Evolutionary conservation across 345 rosid species (phyloP).

Genomic region (Hibiscus trionum): DNA sequence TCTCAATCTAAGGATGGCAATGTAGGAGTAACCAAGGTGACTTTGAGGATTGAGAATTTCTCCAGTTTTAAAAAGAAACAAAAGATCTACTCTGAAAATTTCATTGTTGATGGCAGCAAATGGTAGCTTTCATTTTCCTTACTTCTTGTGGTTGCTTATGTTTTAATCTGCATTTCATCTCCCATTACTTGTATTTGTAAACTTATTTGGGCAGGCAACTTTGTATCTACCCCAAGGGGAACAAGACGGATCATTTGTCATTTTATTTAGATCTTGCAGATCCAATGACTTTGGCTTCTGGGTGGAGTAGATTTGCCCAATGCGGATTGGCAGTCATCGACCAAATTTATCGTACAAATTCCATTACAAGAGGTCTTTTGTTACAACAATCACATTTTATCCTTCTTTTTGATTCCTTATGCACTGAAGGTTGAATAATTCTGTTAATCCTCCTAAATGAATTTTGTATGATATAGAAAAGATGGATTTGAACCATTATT

Average conservation of each 20-base stretch:
- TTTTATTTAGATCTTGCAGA: constrained; percentile 79
- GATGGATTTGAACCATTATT: too few relatives aligned
- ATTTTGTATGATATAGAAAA: too few relatives aligned
- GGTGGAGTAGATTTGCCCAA: constrained; percentile 83
- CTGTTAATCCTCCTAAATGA: too few relatives aligned
- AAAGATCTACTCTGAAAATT: constrained; percentile 16
- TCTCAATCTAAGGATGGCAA: not conserved
- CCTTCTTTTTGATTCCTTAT: too few relatives aligned
- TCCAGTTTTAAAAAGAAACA: constrained; percentile 21
- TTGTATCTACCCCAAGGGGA: constrained; percentile 63
- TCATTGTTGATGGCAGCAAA: too few relatives aligned
- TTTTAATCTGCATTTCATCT: too few relatives aligned
- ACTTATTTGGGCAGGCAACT: too few relatives aligned
- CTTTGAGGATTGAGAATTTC: constrained; percentile 36
- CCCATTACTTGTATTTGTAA: too few relatives aligned
- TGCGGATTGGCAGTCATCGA: constrained; percentile 66
- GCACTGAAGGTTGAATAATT: too few relatives aligned
- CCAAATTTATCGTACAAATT: constrained; percentile 44
- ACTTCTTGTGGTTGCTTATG: too few relatives aligned
- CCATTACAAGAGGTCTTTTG: constrained; percentile 6
- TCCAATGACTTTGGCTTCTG: constrained; percentile 46
- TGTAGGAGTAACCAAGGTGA: not conserved
- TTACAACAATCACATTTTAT: not conserved
- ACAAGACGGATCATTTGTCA: constrained; percentile 56
- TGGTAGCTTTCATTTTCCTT: too few relatives aligned